A percentile compares a stretch with the other conserved stretches of the same genome.
phyloP scores from a whole-genome alignment of 225 moss, liverwort and hornwort genomes.

The Neckera pumila region DNA sequence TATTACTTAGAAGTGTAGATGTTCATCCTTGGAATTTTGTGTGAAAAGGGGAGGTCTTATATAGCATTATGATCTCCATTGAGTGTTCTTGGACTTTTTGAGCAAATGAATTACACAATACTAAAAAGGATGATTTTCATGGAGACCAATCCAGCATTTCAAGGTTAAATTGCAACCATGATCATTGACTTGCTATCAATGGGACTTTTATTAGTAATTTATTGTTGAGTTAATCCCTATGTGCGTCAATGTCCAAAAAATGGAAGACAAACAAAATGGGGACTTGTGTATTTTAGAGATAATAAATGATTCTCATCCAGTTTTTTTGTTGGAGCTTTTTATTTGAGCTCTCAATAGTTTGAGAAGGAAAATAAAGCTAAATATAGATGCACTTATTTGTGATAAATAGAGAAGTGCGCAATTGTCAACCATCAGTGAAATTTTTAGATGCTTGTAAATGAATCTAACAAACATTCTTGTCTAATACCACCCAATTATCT shows the following conservation, averaged over 20 bases:
- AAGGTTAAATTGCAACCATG: too few species aligned
- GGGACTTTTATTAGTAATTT: neutral
- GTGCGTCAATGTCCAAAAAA: accelerated
- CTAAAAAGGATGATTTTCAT: too few species aligned
- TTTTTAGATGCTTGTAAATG: accelerated
- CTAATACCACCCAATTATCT: neutral
- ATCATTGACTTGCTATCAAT: too few species aligned
- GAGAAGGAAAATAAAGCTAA: neutral
- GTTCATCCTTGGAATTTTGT: too few species aligned
- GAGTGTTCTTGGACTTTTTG: too few species aligned
- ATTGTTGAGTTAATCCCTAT: neutral
- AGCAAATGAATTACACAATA: too few species aligned
- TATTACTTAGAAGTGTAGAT: too few species aligned
- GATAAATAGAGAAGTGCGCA: neutral
- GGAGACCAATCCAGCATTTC: accelerated
- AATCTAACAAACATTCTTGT: neutral
- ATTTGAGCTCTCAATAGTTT: accelerated
- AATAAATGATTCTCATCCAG: neutral
- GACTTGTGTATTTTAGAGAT: accelerated
- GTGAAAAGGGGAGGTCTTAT: too few species aligned
- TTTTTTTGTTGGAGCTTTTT: neutral
- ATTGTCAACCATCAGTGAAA: accelerated
- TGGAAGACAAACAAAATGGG: accelerated
- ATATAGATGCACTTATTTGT: accelerated
- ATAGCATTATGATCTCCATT: too few species aligned